These are phyloP conservation scores for Dactylonectria estremocensis DNA, from an alignment of 2,329 filamentous ascomycete species.

Conservation along the genomic window DNA sequence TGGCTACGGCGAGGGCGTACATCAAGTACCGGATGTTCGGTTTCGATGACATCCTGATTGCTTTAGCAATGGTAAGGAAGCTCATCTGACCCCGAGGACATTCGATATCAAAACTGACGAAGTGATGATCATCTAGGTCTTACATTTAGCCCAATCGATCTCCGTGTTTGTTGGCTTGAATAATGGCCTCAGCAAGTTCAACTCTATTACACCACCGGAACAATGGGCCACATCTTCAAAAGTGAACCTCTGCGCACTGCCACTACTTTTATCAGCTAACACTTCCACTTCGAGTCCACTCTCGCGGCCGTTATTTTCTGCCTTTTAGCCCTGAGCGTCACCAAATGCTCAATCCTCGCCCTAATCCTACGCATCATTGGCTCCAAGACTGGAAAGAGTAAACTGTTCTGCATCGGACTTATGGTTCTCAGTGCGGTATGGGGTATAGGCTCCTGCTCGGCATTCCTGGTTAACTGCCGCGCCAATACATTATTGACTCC, in stretches of 20 bases:
- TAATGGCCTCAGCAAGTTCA: slow-evolving; percentile 35
- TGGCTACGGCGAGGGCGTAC: slow-evolving; percentile 34
- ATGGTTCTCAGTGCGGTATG: slow-evolving; percentile 28
- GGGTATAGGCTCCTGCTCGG: slow-evolving; percentile 25
- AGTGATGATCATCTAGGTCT: slow-evolving; percentile 14
- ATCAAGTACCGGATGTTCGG: slow-evolving; percentile 45
- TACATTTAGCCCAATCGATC: slow-evolving; percentile 38
- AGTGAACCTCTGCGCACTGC: neutral
- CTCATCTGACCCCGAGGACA: slow-evolving; percentile 15
- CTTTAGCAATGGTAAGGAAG: slow-evolving; percentile 30
- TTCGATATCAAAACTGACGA: too few species aligned
- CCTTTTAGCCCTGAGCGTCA: slow-evolving; percentile 26
- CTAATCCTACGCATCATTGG: slow-evolving; percentile 41
- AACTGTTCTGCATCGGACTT: slow-evolving; percentile 29
- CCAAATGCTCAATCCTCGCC: slow-evolving; percentile 41
- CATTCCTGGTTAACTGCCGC: slow-evolving; percentile 33
- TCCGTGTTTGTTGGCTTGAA: slow-evolving; percentile 38
- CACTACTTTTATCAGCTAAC: slow-evolving; percentile 7
- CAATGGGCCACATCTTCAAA: slow-evolving; percentile 35
- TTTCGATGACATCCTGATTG: slow-evolving; percentile 36
- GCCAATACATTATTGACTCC: slow-evolving; percentile 20
- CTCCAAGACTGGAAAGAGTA: slow-evolving; percentile 36
- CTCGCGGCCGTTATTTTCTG: slow-evolving; percentile 29
- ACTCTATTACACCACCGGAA: slow-evolving; percentile 30
- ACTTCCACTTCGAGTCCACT: slow-evolving; percentile 13